Percentiles rank a stretch among this genome's conserved stretches.
Evolutionary conservation across 148 eudicot genomes (phyloP).

Genomic region (Rhododendron mucronatum): DNA sequence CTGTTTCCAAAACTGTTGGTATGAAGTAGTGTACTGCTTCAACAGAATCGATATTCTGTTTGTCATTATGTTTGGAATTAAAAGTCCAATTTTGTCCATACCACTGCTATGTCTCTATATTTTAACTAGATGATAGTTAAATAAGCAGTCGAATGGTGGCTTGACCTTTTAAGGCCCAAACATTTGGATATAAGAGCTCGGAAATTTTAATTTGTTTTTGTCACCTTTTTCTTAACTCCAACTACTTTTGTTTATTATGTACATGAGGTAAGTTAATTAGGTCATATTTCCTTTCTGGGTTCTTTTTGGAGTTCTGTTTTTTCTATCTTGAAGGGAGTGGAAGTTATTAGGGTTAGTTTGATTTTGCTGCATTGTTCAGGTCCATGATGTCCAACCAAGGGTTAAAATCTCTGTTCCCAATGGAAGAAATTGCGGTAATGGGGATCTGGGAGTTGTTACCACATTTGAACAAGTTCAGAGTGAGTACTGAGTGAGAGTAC

Average conservation of each 20-base stretch:
- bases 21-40: not conserved
- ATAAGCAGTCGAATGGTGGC: no score
- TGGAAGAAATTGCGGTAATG: slow-evolving; percentile 95
- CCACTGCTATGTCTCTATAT: no score
- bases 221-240: no score
- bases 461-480: slow-evolving; percentile 72
- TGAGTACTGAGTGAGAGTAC: slow-evolving; percentile 25
- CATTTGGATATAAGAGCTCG: no score
- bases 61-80: not conserved
- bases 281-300: not conserved
- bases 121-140: no score
- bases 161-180: no score
- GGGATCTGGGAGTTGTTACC: slow-evolving; percentile 96
- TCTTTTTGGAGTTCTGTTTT: not conserved
- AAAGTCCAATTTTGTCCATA: no score
- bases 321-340: not conserved
- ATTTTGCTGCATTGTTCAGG: slow-evolving; percentile 28
- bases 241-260: no score
- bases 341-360: not conserved
- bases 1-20: not conserved
- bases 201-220: no score
- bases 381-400: slow-evolving; percentile 73
- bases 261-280: not conserved
- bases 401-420: slow-evolving; percentile 67
- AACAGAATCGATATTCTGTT: not conserved